Evolutionary conservation across 2,329 filamentous ascomycete genomes (phyloP), one percentile per base, ranked within the genome.

Genomic region (Paracoccidioides brasiliensis): DNA sequence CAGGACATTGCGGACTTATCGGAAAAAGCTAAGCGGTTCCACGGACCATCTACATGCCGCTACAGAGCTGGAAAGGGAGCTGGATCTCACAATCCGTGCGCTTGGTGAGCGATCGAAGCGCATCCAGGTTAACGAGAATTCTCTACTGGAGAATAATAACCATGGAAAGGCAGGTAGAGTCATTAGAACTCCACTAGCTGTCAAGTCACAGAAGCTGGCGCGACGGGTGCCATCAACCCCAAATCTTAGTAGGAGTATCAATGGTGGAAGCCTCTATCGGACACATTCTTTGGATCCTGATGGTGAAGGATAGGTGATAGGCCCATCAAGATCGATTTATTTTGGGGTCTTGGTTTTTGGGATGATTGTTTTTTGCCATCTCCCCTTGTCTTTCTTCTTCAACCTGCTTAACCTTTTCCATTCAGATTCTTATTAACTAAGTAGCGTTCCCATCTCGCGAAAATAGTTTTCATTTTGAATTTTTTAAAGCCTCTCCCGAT

Each of bases 61-160:
- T 1, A 73, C 73, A 52, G 80, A 82, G 54, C 69, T 84, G 1
- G 79, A 83, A 60, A 71, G 74, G 28, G 81, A 84, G 63, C 70
- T 84, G 10, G 74, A 74, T 15, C 65, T 72, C 15, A 73, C 71
- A 0, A 63, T 71, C 15, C 69, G 66, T 1, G 65, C 64, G 10
- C 58, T 74, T 3, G 60, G 59, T 32, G 62, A 67, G 38, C 69
- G 68, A 30, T 60, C 59, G 9, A 67, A 67, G 40, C 64, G 59
- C 12, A 61, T 59, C 22, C 41, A 57, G 12, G 37, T 48, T 14
- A 59, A 57, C 35, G 53, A 53, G n/a, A 55, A 59, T 53, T 22
- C 15, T 5, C 69, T 70, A 51, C 69, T 67, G 0, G 69, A 72
- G 33, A 72, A 69, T 55, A 22, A 1, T 22, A 22, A 22, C 22